A percentile compares a stretch with the other conserved stretches of the same genome.
Conservation (phyloP, 1,284 basidiomycete species). For the Sanghuangporus sanghuang region DNA sequence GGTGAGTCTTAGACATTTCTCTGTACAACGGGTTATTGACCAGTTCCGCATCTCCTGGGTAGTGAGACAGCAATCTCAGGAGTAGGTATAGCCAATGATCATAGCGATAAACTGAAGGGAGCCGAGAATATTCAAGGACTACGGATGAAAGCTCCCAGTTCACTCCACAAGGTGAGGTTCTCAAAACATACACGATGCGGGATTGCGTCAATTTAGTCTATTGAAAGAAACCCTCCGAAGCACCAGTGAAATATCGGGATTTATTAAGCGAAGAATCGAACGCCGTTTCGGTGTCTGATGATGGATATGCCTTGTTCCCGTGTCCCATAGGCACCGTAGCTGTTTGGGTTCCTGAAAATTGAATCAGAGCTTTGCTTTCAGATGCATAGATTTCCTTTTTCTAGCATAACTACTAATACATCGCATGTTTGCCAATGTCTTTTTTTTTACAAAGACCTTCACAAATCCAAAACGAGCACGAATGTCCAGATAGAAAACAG, state of each 20-base stretch:
- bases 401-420: not conserved
- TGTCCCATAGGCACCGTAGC: conserved; percentile 47
- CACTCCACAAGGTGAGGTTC: not conserved
- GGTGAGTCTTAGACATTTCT: not conserved
- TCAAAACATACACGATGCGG: not conserved
- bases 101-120: not conserved
- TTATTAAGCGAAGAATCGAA: conserved; percentile 39
- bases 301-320: conserved; percentile 58
- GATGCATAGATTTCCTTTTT: not conserved
- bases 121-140: conserved; percentile 9
- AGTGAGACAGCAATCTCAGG: not conserved
- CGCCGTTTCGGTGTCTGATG: conserved; percentile 36
- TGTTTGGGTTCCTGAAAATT: conserved; percentile 43
- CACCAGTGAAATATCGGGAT: conserved; percentile 33
- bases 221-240: not conserved
- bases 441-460: not conserved
- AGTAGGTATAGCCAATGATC: not conserved
- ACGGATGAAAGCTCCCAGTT: conserved; percentile 1
- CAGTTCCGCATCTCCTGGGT: not conserved
- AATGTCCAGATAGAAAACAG: too few relatives aligned
- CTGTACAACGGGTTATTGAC: too few relatives aligned
- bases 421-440: not conserved
- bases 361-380: not conserved
- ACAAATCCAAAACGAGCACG: too few relatives aligned
- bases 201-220: not conserved